Base-by-base conservation (phyloP, 441 rosid species). In the Cnidoscolus chayamansa region DNA sequence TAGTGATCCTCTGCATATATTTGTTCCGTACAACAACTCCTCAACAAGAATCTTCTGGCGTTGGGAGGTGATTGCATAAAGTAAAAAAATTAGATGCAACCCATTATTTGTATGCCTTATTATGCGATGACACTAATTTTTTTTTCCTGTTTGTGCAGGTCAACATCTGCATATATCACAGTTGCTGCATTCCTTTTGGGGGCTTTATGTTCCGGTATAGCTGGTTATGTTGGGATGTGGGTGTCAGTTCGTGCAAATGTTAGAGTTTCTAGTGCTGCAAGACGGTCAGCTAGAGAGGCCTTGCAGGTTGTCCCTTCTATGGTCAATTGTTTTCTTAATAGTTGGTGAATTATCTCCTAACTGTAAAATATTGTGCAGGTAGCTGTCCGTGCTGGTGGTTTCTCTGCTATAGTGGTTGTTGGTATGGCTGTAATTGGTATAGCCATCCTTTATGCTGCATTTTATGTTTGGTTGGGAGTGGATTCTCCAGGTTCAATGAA, bases 161-260 rank as follows among this genome's bases (percentile, higher is more conserved):
- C 86, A 73, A 83, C 86, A 72, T 84, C 97, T 78, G 98, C 99
- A 51, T 93, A 63, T 77, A 91, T 91, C 75, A 95, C 97, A 79
- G 99, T 93, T 73, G 95, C 91, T 73, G 84, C 97, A 81, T 95
- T 95, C 86, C 97, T 95, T 70, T 77, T 95, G 81, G 99, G 99
- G 43, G 98, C 99, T 40, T 67, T 95, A 62, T 95, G 99, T 79
- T 95, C 98, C 31, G 99, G 98, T 81, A 67, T 84, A 72, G 99
- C 98, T 1, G 99, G 98, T 71, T 95, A 95, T 83, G 91, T 95
- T 80, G 99, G 99, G 66, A 95, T 95, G 97, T 95, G 99, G 98
- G 98, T 95, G 71, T 95, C 97, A 15, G 98, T 95, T 65, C 99
- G 97, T 78, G 98, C 99, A 77, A 95, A 95, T 84, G 99, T 91